Conservation (phyloP, 1,139 yeast genomes). For the Taphrina flavorubra region DNA sequence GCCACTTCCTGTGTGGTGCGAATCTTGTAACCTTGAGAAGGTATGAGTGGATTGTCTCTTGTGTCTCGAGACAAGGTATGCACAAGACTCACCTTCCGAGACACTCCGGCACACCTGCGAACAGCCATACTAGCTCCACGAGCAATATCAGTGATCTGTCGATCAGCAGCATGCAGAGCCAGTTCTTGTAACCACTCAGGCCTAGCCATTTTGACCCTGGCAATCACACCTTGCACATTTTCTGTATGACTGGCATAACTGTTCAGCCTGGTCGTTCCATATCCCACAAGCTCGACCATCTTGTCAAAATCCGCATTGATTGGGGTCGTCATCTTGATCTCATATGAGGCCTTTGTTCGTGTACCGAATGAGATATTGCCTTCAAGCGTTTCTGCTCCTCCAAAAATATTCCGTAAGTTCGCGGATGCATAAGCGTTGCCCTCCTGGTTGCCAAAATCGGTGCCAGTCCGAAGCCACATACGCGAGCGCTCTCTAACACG, state of each 20-base stretch:
- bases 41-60: conserved; percentile 50
- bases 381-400: conserved; percentile 81
- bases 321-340: conserved; percentile 59
- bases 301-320: conserved; percentile 49
- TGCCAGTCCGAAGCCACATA: conserved; percentile 85
- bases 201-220: conserved; percentile 24
- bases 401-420: conserved; percentile 76
- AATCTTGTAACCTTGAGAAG: conserved; percentile 60
- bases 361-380: conserved; percentile 83
- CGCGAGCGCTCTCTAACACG: conserved; percentile 66
- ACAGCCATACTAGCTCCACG: conserved; percentile 50
- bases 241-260: conserved; percentile 43
- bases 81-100: conserved; percentile 52
- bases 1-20: conserved; percentile 66
- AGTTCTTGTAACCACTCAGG: conserved; percentile 55
- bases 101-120: conserved; percentile 53
- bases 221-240: conserved; percentile 32
- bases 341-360: conserved; percentile 69
- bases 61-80: conserved; percentile 50
- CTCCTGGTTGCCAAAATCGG: conserved; percentile 91
- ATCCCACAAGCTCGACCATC: conserved; percentile 28
- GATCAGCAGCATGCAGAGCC: conserved; percentile 67
- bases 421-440: conserved; percentile 79
- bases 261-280: conserved; percentile 33
- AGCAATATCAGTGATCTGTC: conserved; percentile 61